phyloP scores from a whole-genome alignment of 352 stramenopile species.

The Pythium scleroteichum region DNA sequence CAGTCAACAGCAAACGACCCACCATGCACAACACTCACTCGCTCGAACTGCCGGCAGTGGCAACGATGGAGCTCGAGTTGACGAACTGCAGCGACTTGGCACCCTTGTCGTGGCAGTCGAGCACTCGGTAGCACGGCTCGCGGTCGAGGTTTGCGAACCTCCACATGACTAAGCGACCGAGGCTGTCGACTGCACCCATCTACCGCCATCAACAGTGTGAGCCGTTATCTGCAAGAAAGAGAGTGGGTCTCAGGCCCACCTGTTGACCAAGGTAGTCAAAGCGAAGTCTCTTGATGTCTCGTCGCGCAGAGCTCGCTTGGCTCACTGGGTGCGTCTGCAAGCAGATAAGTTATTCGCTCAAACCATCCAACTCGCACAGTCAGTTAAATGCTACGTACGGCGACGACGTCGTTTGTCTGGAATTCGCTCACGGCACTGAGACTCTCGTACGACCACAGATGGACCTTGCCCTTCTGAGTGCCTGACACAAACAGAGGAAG shows the following conservation, averaged over 20 bases:
- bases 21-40: conserved; percentile 46
- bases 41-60: conserved; percentile 70
- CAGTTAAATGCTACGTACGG: conserved; percentile 41
- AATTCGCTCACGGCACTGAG: conserved; percentile 69
- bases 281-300: conserved; percentile 75
- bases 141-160: conserved; percentile 79
- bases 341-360: background rate
- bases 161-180: conserved; percentile 75
- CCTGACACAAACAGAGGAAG: conserved; percentile 81
- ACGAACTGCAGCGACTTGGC: conserved; percentile 76
- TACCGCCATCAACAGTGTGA: conserved; percentile 23
- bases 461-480: conserved; percentile 77
- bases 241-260: conserved; percentile 25
- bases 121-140: conserved; percentile 61
- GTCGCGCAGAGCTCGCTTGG: conserved; percentile 51
- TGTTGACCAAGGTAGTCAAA: conserved; percentile 83
- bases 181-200: conserved; percentile 77
- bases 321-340: conserved; percentile 60
- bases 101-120: conserved; percentile 87
- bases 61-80: conserved; percentile 76
- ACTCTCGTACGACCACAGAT: conserved; percentile 86
- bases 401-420: conserved; percentile 62
- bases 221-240: too few relatives aligned
- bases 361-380: conserved; percentile 2
- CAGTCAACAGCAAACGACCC: background rate